Conservation (phyloP, 1,284 basidiomycete species). For the Athelia psychrophila region DNA sequence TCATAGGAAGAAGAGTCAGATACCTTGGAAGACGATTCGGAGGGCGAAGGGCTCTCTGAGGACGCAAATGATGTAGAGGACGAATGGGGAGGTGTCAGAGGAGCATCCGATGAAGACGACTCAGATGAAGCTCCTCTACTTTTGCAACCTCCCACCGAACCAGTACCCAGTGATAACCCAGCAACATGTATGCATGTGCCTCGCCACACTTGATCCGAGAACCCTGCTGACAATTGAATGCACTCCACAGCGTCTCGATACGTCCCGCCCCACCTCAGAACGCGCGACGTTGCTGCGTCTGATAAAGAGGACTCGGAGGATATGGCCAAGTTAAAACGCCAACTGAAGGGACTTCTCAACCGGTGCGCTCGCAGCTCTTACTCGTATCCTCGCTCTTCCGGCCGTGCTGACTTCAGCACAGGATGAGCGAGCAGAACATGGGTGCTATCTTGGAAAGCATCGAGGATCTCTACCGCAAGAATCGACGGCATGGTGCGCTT, state of each 20-base stretch:
- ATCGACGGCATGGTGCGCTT: constrained; percentile 76
- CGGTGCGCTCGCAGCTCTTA: constrained; percentile 47
- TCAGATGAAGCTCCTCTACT: not conserved
- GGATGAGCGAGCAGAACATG: constrained; percentile 91
- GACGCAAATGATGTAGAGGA: not conserved
- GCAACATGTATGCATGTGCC: no score
- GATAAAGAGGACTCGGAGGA: constrained; percentile 44
- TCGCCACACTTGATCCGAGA: no score
- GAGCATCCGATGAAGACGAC: not conserved
- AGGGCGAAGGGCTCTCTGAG: not conserved
- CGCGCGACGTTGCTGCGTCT: constrained; percentile 26
- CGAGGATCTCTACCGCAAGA: constrained; percentile 75
- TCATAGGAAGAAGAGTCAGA: not conserved
- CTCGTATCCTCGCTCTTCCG: not conserved
- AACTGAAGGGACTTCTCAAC: constrained; percentile 88
- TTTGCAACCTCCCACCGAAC: not conserved
- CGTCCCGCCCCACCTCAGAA: constrained; percentile 64
- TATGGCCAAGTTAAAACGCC: constrained; percentile 67
- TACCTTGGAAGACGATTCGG: not conserved
- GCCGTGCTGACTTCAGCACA: constrained; percentile 25
- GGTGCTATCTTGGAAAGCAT: constrained; percentile 75
- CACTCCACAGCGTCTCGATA: constrained; percentile 43
- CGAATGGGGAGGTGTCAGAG: not conserved
- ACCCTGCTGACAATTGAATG: not conserved
- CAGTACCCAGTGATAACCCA: no score